These are phyloP conservation scores for Leucoagaricus sp. DNA, from an alignment of 1,284 basidiomycete genomes.

Conservation along the genomic window DNA sequence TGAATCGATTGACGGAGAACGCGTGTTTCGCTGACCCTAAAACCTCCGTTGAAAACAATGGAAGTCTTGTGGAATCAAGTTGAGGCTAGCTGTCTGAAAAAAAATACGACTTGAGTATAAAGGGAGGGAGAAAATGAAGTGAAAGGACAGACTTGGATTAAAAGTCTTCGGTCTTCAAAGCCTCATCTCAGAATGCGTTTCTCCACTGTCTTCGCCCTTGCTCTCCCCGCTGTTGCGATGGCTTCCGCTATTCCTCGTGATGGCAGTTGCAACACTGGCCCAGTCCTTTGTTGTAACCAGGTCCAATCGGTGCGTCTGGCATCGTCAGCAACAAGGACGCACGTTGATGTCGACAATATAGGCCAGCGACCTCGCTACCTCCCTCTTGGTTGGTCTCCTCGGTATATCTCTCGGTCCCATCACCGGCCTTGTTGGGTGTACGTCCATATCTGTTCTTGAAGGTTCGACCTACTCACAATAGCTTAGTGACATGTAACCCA, in stretches of 20 bases:
- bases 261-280: slow-evolving; percentile 26
- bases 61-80: no score
- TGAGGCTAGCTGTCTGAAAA: no score
- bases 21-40: no score
- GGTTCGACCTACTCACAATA: not conserved
- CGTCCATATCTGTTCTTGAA: no score
- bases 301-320: slow-evolving; percentile 16
- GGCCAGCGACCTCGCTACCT: slow-evolving; percentile 3
- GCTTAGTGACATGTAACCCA: slow-evolving; percentile 16
- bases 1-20: no score
- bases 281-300: slow-evolving; percentile 30
- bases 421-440: slow-evolving; percentile 18
- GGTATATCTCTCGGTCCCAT: slow-evolving; percentile 15
- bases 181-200: not conserved
- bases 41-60: no score
- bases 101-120: no score
- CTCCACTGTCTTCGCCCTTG: not conserved
- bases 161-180: not conserved
- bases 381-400: slow-evolving; percentile 14
- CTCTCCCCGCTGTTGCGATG: slow-evolving; percentile 20
- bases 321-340: not conserved
- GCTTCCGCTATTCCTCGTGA: slow-evolving; percentile 23
- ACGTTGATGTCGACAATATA: not conserved
- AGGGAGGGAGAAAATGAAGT: not conserved
- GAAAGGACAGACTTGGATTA: not conserved